These are phyloP conservation scores for Thelonectria discophora DNA, from an alignment of 2,329 filamentous ascomycete species.

Conservation along the genomic window DNA sequence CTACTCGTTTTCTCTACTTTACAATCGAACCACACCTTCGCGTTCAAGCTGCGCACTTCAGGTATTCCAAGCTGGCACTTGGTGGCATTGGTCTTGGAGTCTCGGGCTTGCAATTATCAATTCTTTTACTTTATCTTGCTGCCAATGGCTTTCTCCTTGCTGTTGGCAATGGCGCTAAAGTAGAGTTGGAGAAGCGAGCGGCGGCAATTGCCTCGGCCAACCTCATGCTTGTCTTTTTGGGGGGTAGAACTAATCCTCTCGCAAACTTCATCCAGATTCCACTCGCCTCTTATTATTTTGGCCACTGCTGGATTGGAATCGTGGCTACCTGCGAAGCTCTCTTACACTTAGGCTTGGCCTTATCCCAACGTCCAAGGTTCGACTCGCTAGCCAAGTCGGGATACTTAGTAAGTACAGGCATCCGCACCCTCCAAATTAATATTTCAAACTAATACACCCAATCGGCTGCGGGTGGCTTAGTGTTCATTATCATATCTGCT, in stretches of 20 bases:
- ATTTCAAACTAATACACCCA: not conserved
- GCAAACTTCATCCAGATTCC: not conserved
- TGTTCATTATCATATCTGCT: not conserved
- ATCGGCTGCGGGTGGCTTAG: not conserved
- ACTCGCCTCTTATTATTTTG: conserved; percentile 5
- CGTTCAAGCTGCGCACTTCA: not conserved
- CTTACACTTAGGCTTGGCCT: not conserved
- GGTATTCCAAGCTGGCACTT: conserved; percentile 4
- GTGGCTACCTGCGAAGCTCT: not conserved
- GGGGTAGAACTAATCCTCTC: conserved; percentile 3
- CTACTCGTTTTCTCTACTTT: not conserved
- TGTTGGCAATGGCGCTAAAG: not conserved
- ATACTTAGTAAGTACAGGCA: not conserved
- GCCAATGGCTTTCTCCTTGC: conserved; percentile 4
- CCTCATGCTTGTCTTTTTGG: conserved; percentile 7
- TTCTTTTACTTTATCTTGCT: conserved; percentile 6
- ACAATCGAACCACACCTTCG: not conserved
- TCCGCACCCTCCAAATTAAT: not conserved
- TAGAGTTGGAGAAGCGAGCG: not conserved
- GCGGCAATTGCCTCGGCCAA: not conserved
- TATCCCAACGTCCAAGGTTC: not conserved
- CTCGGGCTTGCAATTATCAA: not conserved
- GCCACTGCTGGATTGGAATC: not conserved
- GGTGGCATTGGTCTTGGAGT: not conserved
- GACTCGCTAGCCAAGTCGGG: not conserved